Base-by-base conservation (phyloP, 768 basidiomycete genomes). In the Boletus pseudopeckii region DNA sequence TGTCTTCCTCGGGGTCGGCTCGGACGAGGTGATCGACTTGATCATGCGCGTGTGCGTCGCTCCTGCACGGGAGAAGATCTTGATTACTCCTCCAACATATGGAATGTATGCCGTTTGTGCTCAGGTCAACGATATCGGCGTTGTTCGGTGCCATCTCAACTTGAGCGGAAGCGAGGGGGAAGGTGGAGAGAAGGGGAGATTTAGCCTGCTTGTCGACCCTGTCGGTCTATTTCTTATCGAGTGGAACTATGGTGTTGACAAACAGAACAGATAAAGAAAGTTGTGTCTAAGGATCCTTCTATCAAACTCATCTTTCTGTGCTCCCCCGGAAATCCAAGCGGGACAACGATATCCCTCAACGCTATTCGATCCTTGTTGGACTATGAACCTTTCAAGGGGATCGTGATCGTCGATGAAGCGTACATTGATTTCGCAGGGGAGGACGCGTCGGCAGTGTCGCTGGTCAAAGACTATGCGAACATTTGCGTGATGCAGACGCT, bases 21-120 rank as follows among this genome's bases (percentile, higher is more conserved):
- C 90, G 0, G 97, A 99, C 71, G 97, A 99, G 64, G 86, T 94
- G 39, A 94, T 98, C 60, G 97, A 99, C 67, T 75, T 98, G 50
- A 76, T 98, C 45, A 94, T 96, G 75, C 83, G 97, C 17, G 84
- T 98, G 32, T 86, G 90, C 57, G 94, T 95, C 60, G 73, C 72
- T 1, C 97, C 97, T 0, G 81, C 71, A 1, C 78, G 72, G 50
- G 96, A 98, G 61, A 89, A 86, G 66, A 88, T 97, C 33, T 70
- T 98, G 65, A 87, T 82, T 34, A 92, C 90, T 1, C 96, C 96
- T 1, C 97, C 97, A 5, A 98, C 97, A 13, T 98, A 98, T 67
- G 97, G 96, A 17, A 99, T 98, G 96, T 98, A 98, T 72, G 69
- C 80, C 13, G 96, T 98, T 1, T 93, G 88, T 54, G 97, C 96